phyloP scores from a whole-genome alignment of 495 filamentous ascomycete genomes.

The Penicillium atrosanguineum region DNA sequence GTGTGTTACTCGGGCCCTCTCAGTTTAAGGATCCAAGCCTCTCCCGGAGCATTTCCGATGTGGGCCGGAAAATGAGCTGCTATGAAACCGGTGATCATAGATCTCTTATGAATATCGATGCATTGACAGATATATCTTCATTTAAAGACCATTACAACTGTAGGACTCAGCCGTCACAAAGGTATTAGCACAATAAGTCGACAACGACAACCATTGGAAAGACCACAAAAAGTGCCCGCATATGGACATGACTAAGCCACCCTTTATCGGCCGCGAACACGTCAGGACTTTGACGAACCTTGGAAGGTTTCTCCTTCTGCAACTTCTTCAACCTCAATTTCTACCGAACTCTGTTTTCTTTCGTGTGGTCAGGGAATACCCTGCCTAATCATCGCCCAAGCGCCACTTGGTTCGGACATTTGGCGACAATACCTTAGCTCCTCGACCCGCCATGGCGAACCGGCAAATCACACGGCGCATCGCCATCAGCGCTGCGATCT shows the following conservation, averaged over 20 bases:
- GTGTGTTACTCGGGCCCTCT: not conserved
- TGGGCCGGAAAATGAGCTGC: slow-evolving; percentile 2
- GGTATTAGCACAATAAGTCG: no score
- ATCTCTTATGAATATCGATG: not conserved
- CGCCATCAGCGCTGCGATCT: slow-evolving; percentile 32
- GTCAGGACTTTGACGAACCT: not conserved
- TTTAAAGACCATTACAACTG: not conserved
- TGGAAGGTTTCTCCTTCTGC: not conserved
- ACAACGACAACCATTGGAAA: no score
- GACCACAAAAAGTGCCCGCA: not conserved
- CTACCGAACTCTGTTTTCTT: not conserved
- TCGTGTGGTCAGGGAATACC: not conserved
- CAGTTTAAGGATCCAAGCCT: not conserved
- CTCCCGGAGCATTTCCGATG: slow-evolving; percentile 12
- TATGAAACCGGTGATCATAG: not conserved
- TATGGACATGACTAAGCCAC: slow-evolving; percentile 5
- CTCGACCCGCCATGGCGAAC: slow-evolving; percentile 33
- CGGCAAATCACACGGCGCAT: slow-evolving; percentile 44
- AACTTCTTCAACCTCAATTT: slow-evolving; percentile 1
- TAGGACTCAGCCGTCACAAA: not conserved
- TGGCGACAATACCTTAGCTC: slow-evolving; percentile 4
- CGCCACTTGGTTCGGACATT: not conserved
- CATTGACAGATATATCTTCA: not conserved
- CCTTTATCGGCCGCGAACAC: not conserved
- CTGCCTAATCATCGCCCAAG: not conserved